These are phyloP conservation scores for Gracilaria caudata DNA, from an alignment of 23 red algal genomes.

Conservation along the genomic window DNA sequence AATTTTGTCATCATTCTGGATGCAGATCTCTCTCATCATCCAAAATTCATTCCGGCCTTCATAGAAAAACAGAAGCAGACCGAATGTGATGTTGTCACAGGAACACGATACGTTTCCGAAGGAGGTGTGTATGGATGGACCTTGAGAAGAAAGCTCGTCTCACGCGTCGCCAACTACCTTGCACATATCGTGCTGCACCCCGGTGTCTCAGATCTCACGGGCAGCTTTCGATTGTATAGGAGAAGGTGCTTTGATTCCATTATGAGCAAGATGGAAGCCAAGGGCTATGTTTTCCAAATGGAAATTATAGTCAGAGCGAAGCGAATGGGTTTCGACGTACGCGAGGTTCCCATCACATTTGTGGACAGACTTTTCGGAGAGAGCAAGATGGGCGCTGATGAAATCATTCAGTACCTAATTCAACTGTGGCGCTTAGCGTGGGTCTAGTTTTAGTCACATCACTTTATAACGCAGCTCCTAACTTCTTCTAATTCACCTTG, in stretches of 20 bases:
- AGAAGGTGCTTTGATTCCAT: constrained; percentile 68
- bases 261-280: constrained; percentile 62
- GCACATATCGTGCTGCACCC: constrained; percentile 79
- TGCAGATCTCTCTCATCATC: constrained; percentile 97
- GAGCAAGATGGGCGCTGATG: constrained; percentile 83
- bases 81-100: constrained; percentile 85
- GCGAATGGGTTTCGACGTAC: constrained; percentile 64
- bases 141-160: constrained; percentile 80
- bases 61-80: constrained; percentile 62
- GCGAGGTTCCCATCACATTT: constrained; percentile 98
- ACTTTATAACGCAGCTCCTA: background rate
- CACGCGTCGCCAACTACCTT: constrained; percentile 89
- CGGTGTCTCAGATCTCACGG: constrained; percentile 89
- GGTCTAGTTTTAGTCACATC: constrained; percentile 6
- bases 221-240: constrained; percentile 93
- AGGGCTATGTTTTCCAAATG: constrained; percentile 97
- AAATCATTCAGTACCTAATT: constrained; percentile 87
- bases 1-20: constrained; percentile 89
- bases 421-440: constrained; percentile 82
- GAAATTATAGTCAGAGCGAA: constrained; percentile 92
- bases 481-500: background rate
- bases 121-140: constrained; percentile 95
- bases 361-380: constrained; percentile 95
- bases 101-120: constrained; percentile 75
- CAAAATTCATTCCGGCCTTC: constrained; percentile 83